Evolutionary conservation across 768 basidiomycete species (phyloP).

Genomic region (Melanogaster broomeanus): DNA sequence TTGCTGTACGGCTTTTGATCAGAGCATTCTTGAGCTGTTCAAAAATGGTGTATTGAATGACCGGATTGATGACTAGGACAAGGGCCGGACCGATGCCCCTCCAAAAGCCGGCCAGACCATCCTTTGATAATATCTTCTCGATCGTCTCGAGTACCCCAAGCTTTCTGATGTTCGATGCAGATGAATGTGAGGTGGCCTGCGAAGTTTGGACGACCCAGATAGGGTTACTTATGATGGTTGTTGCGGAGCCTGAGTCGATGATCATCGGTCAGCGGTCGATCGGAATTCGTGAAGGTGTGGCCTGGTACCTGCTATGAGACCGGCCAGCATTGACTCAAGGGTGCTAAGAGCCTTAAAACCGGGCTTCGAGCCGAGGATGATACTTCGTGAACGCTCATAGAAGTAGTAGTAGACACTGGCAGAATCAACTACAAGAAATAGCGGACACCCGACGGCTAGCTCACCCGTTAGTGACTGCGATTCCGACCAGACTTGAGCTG

Average conservation of each 20-base stretch:
- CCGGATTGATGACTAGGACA: conserved; percentile 90
- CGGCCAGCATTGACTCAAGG: conserved; percentile 86
- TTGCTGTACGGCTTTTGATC: conserved; percentile 59
- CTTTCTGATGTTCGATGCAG: conserved; percentile 50
- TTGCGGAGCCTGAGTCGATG: conserved; percentile 67
- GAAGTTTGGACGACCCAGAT: conserved; percentile 97
- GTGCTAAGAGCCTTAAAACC: conserved; percentile 76
- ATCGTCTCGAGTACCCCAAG: conserved; percentile 69
- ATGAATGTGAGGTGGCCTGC: conserved; percentile 51
- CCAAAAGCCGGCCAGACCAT: conserved; percentile 83
- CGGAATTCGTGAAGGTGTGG: not conserved
- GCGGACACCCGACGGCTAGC: conserved; percentile 12
- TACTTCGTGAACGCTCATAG: conserved; percentile 70
- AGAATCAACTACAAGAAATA: not conserved
- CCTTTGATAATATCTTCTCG: conserved; percentile 66
- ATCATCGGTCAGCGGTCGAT: not conserved
- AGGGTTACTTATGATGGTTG: conserved; percentile 88
- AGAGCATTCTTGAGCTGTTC: conserved; percentile 92
- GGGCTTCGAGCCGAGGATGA: conserved; percentile 53
- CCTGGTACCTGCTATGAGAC: conserved; percentile 76
- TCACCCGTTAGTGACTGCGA: conserved; percentile 91
- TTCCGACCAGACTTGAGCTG: conserved; percentile 81
- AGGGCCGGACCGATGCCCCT: conserved; percentile 94
- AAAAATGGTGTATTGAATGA: conserved; percentile 91
- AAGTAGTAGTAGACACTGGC: conserved; percentile 90